Percentiles rank a stretch among this genome's conserved stretches.
phyloP scores from a whole-genome alignment of 257 asterid species.

The Mentha longifolia region DNA sequence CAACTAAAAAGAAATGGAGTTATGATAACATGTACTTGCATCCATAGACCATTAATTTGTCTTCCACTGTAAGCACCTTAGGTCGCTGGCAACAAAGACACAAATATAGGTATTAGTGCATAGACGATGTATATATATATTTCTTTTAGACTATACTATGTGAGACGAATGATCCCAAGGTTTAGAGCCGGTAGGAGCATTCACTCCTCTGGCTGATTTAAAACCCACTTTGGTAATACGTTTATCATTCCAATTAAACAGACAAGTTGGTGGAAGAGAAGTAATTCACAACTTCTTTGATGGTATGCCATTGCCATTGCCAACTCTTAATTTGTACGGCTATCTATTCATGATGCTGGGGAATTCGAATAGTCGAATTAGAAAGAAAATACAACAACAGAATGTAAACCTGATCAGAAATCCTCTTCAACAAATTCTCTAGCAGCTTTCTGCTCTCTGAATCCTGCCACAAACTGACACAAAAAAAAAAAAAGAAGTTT shows the following conservation, averaged over 20 bases:
- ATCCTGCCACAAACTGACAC: slow-evolving; percentile 88
- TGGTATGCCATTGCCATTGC: too few relatives aligned
- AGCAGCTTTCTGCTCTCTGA: slow-evolving; percentile 72
- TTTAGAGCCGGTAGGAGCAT: background rate
- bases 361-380: too few relatives aligned
- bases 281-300: too few relatives aligned
- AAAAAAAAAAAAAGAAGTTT: background rate
- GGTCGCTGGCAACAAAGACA: slow-evolving; percentile 67
- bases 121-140: background rate
- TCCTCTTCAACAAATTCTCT: slow-evolving; percentile 53
- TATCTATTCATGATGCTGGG: too few relatives aligned
- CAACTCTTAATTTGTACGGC: too few relatives aligned
- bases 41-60: slow-evolving; percentile 77
- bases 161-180: slow-evolving; percentile 2
- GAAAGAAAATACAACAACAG: too few relatives aligned
- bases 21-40: slow-evolving; percentile 71
- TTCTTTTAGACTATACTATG: background rate
- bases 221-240: slow-evolving; percentile 1
- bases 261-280: too few relatives aligned
- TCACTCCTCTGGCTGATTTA: background rate
- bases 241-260: background rate
- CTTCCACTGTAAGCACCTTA: slow-evolving; percentile 80
- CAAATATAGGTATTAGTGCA: slow-evolving; percentile 11
- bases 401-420: slow-evolving; percentile 78
- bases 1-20: slow-evolving; percentile 33